These are phyloP conservation scores for Thalassiosira livingstoniorum DNA, from an alignment of 352 stramenopile species.

Conservation along the genomic window DNA sequence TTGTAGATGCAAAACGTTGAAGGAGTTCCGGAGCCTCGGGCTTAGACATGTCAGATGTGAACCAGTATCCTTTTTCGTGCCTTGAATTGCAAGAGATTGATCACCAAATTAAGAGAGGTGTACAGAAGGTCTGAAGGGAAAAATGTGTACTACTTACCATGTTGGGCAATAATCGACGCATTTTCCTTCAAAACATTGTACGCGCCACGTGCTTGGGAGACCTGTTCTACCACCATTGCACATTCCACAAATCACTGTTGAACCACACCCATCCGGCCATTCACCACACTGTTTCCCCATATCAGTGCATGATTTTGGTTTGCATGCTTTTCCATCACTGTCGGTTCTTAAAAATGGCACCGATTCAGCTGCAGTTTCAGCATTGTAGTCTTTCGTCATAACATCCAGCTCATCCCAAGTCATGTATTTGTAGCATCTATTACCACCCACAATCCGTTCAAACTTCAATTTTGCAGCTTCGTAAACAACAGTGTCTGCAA, in stretches of 20 bases:
- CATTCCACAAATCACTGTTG: conserved; percentile 51
- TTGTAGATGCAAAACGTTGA: conserved; percentile 3
- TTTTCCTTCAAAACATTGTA: conserved; percentile 50
- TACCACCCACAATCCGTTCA: conserved; percentile 36
- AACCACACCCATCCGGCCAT: conserved; percentile 56
- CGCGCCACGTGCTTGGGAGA: conserved; percentile 44
- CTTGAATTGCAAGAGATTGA: not conserved
- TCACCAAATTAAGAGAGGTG: not conserved
- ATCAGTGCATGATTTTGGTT: conserved; percentile 53
- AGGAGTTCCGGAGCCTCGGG: conserved; percentile 7
- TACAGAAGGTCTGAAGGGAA: not conserved
- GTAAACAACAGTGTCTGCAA: conserved; percentile 50
- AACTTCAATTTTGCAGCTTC: conserved; percentile 54
- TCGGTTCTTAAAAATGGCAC: conserved; percentile 33
- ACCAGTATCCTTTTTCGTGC: conserved; percentile 56
- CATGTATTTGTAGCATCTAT: conserved; percentile 55
- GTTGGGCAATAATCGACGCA: conserved; percentile 58
- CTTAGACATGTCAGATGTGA: conserved; percentile 30
- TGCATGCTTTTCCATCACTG: conserved; percentile 32
- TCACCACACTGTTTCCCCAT: conserved; percentile 57
- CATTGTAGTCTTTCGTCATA: not conserved
- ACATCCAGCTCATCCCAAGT: conserved; percentile 42
- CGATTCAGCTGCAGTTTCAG: not conserved
- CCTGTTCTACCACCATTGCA: conserved; percentile 45
- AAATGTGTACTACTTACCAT: conserved; percentile 14